Conservation (phyloP, 164 flowering plant species). For the Paratinospora sagittata region DNA sequence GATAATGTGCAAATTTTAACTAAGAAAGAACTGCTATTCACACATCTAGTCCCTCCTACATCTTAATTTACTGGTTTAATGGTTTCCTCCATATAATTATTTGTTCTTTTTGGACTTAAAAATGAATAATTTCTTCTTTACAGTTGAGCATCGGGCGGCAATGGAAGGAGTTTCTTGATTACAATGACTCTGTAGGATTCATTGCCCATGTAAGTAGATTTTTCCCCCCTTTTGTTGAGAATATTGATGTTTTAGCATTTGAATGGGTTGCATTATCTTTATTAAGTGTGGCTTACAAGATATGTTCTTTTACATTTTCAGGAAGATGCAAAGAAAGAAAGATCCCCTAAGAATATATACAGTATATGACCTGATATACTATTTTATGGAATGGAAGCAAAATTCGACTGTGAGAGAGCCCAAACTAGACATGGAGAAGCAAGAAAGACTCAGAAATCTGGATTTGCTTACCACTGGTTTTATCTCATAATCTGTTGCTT, state of each 20-base stretch:
- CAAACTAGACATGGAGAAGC: not conserved
- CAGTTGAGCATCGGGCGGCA: slow-evolving; percentile 71
- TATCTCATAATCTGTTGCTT: not conserved
- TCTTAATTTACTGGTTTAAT: not conserved
- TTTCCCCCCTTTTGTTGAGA: not conserved
- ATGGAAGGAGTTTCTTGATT: slow-evolving; percentile 78
- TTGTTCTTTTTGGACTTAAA: not conserved
- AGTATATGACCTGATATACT: slow-evolving; percentile 1
- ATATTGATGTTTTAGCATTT: not conserved
- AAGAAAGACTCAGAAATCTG: not conserved
- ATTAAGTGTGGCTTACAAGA: not conserved
- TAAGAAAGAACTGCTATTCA: not conserved
- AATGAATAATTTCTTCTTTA: not conserved
- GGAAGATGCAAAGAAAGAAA: slow-evolving; percentile 4
- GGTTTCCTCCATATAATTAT: not conserved
- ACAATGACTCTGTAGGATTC: slow-evolving; percentile 57
- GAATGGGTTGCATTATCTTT: not conserved
- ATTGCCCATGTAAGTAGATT: slow-evolving; percentile 40
- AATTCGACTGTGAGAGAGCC: not conserved
- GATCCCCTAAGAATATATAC: not conserved
- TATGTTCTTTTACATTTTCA: slow-evolving; percentile 7
- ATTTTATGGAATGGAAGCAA: not conserved
- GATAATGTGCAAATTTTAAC: not conserved
- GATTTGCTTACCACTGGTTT: not conserved
- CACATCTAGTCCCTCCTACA: not conserved